These are phyloP conservation scores for Fusarium oxysporum DNA, from an alignment of 2,329 filamentous ascomycete genomes.

Conservation along the genomic window DNA sequence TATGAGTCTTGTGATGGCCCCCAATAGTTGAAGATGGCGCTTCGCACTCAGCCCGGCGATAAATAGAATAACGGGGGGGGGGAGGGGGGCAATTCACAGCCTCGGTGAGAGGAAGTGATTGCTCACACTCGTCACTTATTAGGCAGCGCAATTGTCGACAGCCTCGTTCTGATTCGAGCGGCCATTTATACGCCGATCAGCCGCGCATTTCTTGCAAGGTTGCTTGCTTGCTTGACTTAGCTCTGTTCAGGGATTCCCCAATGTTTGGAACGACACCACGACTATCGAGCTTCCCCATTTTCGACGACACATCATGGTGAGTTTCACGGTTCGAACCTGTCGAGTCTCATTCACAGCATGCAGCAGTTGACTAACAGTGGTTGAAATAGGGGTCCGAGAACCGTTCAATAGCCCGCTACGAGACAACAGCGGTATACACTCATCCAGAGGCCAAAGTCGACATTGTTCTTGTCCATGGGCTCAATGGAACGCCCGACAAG, in stretches of 20 bases:
- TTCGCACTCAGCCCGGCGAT: neutral
- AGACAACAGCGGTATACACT: conserved; percentile 68
- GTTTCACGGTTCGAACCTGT: neutral
- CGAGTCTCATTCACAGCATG: neutral
- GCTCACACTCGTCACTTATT: neutral
- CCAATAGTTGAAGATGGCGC: neutral
- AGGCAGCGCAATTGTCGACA: conserved; percentile 23
- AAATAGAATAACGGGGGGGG: neutral
- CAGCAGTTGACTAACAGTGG: neutral
- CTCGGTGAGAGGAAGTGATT: conserved; percentile 10
- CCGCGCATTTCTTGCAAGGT: neutral
- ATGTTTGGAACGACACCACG: conserved; percentile 23
- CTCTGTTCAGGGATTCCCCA: conserved; percentile 9
- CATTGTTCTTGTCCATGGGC: conserved; percentile 78
- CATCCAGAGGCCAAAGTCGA: conserved; percentile 70
- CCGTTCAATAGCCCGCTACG: conserved; percentile 59
- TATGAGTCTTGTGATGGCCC: conserved; percentile 31
- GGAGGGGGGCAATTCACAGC: neutral
- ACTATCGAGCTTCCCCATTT: conserved; percentile 16
- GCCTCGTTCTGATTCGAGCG: conserved; percentile 15
- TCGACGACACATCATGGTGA: conserved; percentile 44
- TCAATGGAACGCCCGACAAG: conserved; percentile 72
- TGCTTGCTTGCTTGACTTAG: neutral
- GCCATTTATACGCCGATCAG: conserved; percentile 23
- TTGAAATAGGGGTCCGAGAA: conserved; percentile 53